Conservation (phyloP, 106 monocot genomes). For the Dioscorea dumetorum region DNA sequence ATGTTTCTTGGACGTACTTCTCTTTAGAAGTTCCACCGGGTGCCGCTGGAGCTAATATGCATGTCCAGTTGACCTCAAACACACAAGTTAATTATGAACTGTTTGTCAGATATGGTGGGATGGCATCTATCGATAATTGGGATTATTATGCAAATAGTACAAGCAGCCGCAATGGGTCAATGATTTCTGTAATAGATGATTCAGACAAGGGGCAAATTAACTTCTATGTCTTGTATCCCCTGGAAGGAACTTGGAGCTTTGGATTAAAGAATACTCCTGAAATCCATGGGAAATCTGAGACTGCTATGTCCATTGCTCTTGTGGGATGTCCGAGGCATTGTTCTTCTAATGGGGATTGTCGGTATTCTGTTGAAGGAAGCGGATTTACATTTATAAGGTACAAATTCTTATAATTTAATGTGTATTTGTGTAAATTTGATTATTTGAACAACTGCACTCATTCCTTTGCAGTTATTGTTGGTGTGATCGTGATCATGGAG, state of each 20-base stretch:
- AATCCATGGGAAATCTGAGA: slow-evolving; percentile 16
- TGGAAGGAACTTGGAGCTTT: slow-evolving; percentile 83
- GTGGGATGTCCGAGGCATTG: slow-evolving; percentile 63
- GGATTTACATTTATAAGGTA: slow-evolving; percentile 73
- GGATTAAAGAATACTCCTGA: slow-evolving; percentile 47
- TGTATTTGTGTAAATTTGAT: not conserved
- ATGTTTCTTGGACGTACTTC: slow-evolving; percentile 76
- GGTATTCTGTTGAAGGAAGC: slow-evolving; percentile 56
- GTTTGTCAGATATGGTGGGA: slow-evolving; percentile 54
- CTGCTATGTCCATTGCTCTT: slow-evolving; percentile 60
- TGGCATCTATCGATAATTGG: slow-evolving; percentile 57
- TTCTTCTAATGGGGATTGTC: slow-evolving; percentile 60
- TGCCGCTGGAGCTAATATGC: slow-evolving; percentile 71
- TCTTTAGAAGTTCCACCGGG: slow-evolving; percentile 64
- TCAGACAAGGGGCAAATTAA: slow-evolving; percentile 33
- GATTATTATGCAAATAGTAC: slow-evolving; percentile 62
- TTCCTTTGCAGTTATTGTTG: slow-evolving; percentile 47
- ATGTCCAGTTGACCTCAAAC: slow-evolving; percentile 46
- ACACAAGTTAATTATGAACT: slow-evolving; percentile 50
- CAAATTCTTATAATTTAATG: not conserved
- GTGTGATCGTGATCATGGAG: slow-evolving; percentile 91
- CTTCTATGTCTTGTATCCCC: slow-evolving; percentile 71
- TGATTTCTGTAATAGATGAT: slow-evolving; percentile 39
- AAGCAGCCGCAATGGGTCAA: slow-evolving; percentile 46
- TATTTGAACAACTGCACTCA: not conserved